Conservation (phyloP, 257 asterid species). For the Orobanche coerulescens region DNA sequence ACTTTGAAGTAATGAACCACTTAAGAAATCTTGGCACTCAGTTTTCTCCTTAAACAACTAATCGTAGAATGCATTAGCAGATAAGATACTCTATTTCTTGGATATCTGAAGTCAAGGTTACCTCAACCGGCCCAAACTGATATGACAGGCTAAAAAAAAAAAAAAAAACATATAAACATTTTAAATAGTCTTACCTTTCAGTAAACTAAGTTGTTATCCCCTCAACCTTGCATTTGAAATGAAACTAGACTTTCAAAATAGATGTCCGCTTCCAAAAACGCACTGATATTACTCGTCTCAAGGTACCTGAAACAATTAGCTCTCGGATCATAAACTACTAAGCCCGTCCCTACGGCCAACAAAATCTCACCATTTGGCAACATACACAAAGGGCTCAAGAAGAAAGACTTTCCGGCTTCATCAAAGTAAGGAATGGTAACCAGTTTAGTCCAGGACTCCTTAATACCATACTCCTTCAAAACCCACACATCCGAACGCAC, state of each 20-base stretch:
- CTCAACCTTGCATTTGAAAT: slow-evolving; percentile 11
- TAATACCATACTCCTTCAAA: slow-evolving; percentile 39
- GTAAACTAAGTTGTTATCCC: not conserved
- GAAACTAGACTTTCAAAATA: slow-evolving; percentile 45
- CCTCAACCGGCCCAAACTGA: no score
- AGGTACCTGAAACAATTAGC: slow-evolving; percentile 22
- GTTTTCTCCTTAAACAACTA: no score
- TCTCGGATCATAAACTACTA: slow-evolving; percentile 31
- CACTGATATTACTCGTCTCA: not conserved
- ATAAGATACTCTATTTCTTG: no score
- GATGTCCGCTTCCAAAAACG: slow-evolving; percentile 25
- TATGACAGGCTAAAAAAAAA: no score
- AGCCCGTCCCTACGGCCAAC: slow-evolving; percentile 17
- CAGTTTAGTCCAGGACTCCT: slow-evolving; percentile 38
- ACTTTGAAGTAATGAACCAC: no score
- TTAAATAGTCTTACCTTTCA: no score
- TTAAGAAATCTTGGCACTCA: no score
- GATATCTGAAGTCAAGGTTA: no score
- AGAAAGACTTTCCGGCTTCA: slow-evolving; percentile 4
- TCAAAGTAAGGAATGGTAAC: slow-evolving; percentile 25
- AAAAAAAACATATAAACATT: no score
- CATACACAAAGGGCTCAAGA: slow-evolving; percentile 26
- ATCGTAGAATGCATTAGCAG: no score
- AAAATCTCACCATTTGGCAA: slow-evolving; percentile 32
- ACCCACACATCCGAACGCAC: slow-evolving; percentile 36